phyloP scores from a whole-genome alignment of 2,329 filamentous ascomycete species.

The Aspergillus sp. region DNA sequence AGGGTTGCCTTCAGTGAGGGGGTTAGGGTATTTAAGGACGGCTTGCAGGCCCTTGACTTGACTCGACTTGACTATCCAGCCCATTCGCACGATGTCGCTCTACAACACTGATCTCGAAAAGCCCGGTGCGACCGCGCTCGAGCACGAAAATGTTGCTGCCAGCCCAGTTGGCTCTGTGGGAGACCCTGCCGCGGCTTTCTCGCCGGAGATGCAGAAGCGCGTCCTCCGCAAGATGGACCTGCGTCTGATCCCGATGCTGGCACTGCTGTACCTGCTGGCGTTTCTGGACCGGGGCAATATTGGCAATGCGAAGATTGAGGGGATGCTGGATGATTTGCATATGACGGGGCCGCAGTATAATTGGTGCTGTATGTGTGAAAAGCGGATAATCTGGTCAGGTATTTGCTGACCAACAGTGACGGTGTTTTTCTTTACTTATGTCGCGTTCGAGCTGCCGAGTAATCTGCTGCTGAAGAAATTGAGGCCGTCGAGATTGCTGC shows the following conservation, averaged over 20 bases:
- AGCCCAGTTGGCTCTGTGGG: background rate
- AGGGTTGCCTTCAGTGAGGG: too few relatives aligned
- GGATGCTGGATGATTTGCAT: slow-evolving; percentile 28
- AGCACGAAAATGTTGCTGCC: background rate
- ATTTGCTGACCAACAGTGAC: slow-evolving; percentile 20
- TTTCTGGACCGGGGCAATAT: slow-evolving; percentile 38
- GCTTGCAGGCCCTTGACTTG: too few relatives aligned
- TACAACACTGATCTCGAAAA: slow-evolving; percentile 3
- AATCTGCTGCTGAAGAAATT: slow-evolving; percentile 28
- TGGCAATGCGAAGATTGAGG: slow-evolving; percentile 37
- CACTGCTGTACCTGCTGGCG: slow-evolving; percentile 29
- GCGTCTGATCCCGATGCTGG: slow-evolving; percentile 28
- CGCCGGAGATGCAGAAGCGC: slow-evolving; percentile 5
- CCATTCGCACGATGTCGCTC: too few relatives aligned
- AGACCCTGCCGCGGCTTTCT: background rate
- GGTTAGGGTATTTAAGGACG: too few relatives aligned
- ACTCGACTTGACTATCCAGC: too few relatives aligned
- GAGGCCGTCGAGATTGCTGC: slow-evolving; percentile 30
- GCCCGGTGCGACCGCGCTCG: background rate
- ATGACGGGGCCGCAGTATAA: slow-evolving; percentile 32
- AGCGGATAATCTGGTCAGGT: background rate
- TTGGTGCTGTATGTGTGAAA: slow-evolving; percentile 26
- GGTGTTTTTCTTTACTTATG: slow-evolving; percentile 30
- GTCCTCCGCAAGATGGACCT: slow-evolving; percentile 28
- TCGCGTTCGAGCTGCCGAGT: slow-evolving; percentile 23